Base-by-base conservation (phyloP, 805 yeast species). In the Kluyveromyces lactis region DNA sequence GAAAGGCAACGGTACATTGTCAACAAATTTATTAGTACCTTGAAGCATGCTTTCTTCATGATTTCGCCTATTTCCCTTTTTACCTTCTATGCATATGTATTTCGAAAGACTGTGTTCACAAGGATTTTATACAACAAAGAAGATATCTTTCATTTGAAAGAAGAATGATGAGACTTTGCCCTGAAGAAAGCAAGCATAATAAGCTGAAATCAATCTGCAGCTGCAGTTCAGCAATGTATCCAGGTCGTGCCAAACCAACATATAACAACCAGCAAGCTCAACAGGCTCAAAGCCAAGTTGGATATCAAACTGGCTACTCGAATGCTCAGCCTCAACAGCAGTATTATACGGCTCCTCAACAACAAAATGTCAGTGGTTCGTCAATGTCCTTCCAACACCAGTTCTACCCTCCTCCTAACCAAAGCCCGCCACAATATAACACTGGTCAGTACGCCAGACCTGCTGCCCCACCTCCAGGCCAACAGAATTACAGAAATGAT, bases 361-460 rank as follows among this genome's bases (percentile, higher is more conserved):
- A 42, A 17, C 24, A 33, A 26, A 18, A 18, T 12, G 18, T 33
- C 13, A 10, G 18, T 27, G 39, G 18, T 10, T 23, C 40, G 2
- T 19, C 34, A 4, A 30, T 30, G 33, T 16, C 33, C 8, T 21
- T 17, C 13, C 18, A 24, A n/a, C 7, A 13, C 11, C 30, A 27
- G 11, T 27, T 27, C 16, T 27, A 27, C 16, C 30, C 30, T 7
- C n/a, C 30, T 6, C 8, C 8, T 21, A 9, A 9, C 8, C 24
- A 53, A 58, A 51, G 45, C 68, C 68, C 9, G 68, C 6, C 8
- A 6, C 24, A 21, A 21, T 21, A 6, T 9, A 27, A 67, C 18
- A 55, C 47, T 26, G 59, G 63, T 33, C 53, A 51, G 12, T 49
- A 63, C 43, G 43, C 60, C 12, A 27, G 39, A 19, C 39, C 39